phyloP scores from a whole-genome alignment of 1,284 basidiomycete genomes.

The Pseudozyma sp. region DNA sequence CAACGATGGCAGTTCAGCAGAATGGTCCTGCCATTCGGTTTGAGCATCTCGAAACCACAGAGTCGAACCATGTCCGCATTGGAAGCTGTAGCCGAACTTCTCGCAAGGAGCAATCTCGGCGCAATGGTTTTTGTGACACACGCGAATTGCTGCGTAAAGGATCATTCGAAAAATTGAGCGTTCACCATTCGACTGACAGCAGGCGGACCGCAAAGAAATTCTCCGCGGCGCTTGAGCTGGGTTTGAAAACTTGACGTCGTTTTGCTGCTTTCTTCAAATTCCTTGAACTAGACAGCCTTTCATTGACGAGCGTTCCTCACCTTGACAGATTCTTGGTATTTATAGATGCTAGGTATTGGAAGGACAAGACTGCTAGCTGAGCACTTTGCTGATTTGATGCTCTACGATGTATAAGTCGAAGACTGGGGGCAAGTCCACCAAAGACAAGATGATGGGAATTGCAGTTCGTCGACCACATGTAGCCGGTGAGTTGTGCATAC shows the following conservation, averaged over 20 bases:
- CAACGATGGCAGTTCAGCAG: no score
- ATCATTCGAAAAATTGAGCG: slow-evolving; percentile 3
- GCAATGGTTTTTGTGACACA: slow-evolving; percentile 6
- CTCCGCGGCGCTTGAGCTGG: slow-evolving; percentile 11
- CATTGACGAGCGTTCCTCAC: no score
- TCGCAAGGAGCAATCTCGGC: slow-evolving; percentile 27
- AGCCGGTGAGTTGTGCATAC: background rate
- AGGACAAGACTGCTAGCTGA: no score
- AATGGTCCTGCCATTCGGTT: no score
- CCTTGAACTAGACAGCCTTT: no score
- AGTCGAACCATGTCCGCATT: background rate
- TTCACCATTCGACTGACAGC: background rate
- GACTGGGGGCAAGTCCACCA: background rate
- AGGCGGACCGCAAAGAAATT: slow-evolving; percentile 4
- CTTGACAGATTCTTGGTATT: no score
- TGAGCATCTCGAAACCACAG: background rate
- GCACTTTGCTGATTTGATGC: no score
- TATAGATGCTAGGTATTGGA: no score
- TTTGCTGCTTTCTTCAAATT: no score
- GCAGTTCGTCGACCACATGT: background rate
- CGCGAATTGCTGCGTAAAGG: background rate
- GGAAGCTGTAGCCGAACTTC: slow-evolving; percentile 10
- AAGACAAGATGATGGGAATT: background rate
- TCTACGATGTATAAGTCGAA: no score
- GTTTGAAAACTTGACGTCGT: slow-evolving; percentile 13